Conservation (phyloP, 2,329 filamentous ascomycete species). For the Lachnellula arida region DNA sequence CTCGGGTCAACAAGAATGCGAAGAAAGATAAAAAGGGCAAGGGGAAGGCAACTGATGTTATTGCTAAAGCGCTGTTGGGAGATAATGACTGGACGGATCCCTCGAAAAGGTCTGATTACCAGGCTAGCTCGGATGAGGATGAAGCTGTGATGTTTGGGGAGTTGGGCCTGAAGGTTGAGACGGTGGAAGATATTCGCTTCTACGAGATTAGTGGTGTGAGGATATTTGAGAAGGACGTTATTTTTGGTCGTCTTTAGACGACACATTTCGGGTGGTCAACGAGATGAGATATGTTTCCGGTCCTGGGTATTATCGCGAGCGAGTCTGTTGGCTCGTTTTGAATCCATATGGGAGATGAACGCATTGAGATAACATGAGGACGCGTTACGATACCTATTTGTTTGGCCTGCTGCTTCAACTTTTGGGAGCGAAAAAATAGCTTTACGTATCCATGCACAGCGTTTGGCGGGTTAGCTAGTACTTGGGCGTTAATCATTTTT, state of each 20-base stretch:
- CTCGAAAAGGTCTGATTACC: slow-evolving; percentile 13
- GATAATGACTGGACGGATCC: no score
- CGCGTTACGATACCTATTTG: neutral
- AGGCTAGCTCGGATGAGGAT: slow-evolving; percentile 31
- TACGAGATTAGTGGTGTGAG: slow-evolving; percentile 44
- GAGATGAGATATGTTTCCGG: neutral
- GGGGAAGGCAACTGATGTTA: neutral
- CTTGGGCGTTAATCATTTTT: no score
- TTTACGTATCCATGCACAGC: no score
- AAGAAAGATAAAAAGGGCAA: slow-evolving; percentile 29
- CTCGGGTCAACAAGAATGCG: slow-evolving; percentile 17
- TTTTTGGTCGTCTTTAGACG: slow-evolving; percentile 37
- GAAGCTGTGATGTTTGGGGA: slow-evolving; percentile 32
- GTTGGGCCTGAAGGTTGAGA: slow-evolving; percentile 33
- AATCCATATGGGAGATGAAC: neutral
- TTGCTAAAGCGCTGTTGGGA: slow-evolving; percentile 7
- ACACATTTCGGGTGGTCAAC: neutral
- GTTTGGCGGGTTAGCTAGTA: no score
- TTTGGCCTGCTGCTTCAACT: neutral
- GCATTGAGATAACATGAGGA: neutral
- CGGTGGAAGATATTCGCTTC: slow-evolving; percentile 38
- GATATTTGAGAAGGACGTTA: slow-evolving; percentile 56
- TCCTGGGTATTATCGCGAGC: neutral
- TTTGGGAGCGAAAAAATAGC: no score
- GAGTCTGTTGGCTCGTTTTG: no score